Percentiles rank a stretch among this genome's conserved stretches.
Conservation (phyloP, 345 rosid species). For the Populus deltoides region DNA sequence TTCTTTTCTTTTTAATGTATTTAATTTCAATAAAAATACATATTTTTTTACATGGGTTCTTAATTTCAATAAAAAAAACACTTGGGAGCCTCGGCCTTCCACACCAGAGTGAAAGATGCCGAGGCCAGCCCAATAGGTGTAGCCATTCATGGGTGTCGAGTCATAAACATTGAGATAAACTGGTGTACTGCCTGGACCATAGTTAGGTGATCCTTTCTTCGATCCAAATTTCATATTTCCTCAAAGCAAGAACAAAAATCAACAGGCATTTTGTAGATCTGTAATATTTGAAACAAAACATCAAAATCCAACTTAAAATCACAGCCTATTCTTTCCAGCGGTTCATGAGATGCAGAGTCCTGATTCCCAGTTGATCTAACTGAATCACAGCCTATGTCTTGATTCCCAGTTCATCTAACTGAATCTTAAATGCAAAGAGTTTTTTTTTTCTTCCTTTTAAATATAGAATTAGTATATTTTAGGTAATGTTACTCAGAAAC, state of each 20-base stretch:
- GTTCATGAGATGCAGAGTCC: not conserved
- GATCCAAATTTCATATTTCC: conserved; percentile 24
- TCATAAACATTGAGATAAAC: conserved; percentile 35
- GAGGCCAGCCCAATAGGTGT: conserved; percentile 33
- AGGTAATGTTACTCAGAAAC: not conserved
- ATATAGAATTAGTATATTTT: not conserved
- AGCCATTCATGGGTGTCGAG: conserved; percentile 34
- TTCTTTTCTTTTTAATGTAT: too few relatives aligned
- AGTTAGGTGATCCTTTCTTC: conserved; percentile 28
- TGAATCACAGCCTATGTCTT: not conserved
- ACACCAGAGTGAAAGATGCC: conserved; percentile 38
- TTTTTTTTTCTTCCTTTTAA: not conserved
- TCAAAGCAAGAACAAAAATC: conserved; percentile 11
- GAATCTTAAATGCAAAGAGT: not conserved
- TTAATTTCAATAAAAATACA: too few relatives aligned
- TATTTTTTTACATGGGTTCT: too few relatives aligned
- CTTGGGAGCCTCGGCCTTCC: conserved; percentile 16
- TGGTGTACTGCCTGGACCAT: conserved; percentile 27
- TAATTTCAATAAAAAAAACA: too few relatives aligned
- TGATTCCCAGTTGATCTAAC: not conserved
- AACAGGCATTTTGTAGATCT: not conserved
- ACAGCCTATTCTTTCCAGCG: not conserved
- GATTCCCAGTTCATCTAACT: not conserved
- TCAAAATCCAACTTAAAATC: not conserved
- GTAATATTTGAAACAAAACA: too few relatives aligned